Conservation (phyloP, 2,329 filamentous ascomycete species). For the Fusarium sp. region DNA sequence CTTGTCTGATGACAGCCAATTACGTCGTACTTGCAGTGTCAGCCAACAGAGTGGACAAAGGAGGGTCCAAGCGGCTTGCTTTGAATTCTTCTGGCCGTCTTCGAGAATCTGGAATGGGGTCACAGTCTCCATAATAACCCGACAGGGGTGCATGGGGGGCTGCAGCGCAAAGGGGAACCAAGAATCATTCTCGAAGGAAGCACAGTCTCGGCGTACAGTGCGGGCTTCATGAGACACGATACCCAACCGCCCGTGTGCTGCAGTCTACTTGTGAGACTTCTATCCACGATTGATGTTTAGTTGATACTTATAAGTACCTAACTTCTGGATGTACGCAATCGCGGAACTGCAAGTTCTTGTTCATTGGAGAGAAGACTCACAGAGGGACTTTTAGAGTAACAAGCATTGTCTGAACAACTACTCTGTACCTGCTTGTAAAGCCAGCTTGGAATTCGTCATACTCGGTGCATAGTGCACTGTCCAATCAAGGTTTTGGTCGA, state of each 20-base stretch:
- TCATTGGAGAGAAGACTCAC: not conserved
- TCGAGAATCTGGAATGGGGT: slow-evolving; percentile 50
- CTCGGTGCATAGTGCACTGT: slow-evolving; percentile 2
- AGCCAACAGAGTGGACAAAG: slow-evolving; percentile 26
- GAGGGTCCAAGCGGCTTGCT: slow-evolving; percentile 41
- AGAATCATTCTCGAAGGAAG: slow-evolving; percentile 51
- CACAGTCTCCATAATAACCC: slow-evolving; percentile 37
- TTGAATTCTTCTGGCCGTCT: slow-evolving; percentile 50
- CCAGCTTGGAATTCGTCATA: slow-evolving; percentile 9
- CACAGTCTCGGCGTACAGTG: slow-evolving; percentile 39
- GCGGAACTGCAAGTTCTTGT: not conserved
- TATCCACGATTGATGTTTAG: not conserved
- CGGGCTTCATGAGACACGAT: not conserved
- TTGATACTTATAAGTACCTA: not conserved
- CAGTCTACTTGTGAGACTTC: not conserved
- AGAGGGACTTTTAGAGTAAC: not conserved
- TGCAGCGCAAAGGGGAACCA: slow-evolving; percentile 42
- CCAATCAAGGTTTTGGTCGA: slow-evolving; percentile 18
- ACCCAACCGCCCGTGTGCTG: not conserved
- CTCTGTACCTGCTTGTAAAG: no score
- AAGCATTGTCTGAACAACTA: not conserved
- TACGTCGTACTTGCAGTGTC: slow-evolving; percentile 8
- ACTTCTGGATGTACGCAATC: no score
- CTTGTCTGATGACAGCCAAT: slow-evolving; percentile 24
- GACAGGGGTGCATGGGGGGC: slow-evolving; percentile 34